Evolutionary conservation across 179 eudicot species (phyloP), one percentile per base, ranked within the genome.

Genomic region (Vitellaria paradoxa): DNA sequence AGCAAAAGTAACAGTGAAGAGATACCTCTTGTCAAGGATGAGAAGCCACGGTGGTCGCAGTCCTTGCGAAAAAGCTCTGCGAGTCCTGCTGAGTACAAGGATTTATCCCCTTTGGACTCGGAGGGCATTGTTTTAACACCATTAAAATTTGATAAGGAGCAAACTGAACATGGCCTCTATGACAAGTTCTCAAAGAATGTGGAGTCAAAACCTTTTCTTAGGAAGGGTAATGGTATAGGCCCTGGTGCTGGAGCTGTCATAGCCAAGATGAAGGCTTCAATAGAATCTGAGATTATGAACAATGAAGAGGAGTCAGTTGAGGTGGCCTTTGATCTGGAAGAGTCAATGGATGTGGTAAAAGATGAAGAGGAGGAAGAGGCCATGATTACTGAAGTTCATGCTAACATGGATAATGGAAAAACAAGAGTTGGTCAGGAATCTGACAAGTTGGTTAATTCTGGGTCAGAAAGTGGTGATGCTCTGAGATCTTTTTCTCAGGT

Each of bases 1-100:
- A 90, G 89, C 84, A 96, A 85, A 85, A 89, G 90, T 80, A 87
- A 63, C 59, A 82, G 74, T 81, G 93, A 92, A 76, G 98, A 91
- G 55, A 79, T 80, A 47, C 68, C 75, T 20, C 69, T 81, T 75
- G 72, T 83, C 79, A 89, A 76, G 83, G 96, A 91, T 69, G 98
- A 92, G 57, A 93, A 90, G 82, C 74, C 87, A 42, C 85, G 90
- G 6, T 80, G 92, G 80, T 75, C 89, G 59, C 93, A 88, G 68
- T 82, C 86, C 9, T 42, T 85, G 74, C 84, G 87, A 79, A 91
- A 91, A 80, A 85, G 82, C 79, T 80, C 87, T 9, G 83, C 86
- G 37, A 81, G 66, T 82, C 83, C 93, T 53, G 81, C 83, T 57
- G 96, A 88, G 46, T 76, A 86, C 67, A 92, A 85, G 79, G 92